Base-by-base conservation (phyloP, 257 asterid species). In the Penstemon eatonii region DNA sequence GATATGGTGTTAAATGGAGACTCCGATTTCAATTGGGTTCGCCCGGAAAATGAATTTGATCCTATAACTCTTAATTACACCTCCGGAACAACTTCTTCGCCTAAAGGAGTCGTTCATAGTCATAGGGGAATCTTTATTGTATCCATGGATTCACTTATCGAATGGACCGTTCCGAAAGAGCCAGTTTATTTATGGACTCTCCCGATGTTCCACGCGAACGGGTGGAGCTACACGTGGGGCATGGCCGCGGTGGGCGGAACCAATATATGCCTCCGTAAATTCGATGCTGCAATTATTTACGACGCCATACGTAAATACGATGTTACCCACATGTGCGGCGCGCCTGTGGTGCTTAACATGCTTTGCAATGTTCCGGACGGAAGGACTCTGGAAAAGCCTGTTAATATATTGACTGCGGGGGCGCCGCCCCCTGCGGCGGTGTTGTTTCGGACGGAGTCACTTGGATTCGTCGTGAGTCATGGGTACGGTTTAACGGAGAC, bases 181-280 rank as follows among this genome's bases (percentile, higher is more conserved):
- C 82, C 96, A 0, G 89, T 89, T 0, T 91, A 79, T 40, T 65
- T 91, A 1, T 91, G 97, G 97, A 89, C 97, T 8, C 89, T 91
- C 44, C 95, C 97, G 2, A 91, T 91, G 97, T 91, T 91, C 72
- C 97, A 91, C 73, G 89, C 86, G 11, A 91, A 91, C 60, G 96
- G 97, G 0, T 89, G 97, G 97, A 80, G 87, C 81, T 87, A 60
- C 86, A 45, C 91, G 1, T 91, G 97, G 97, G 95, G 93, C 4
- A 85, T 87, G 91, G 95, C 95, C 0, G 96, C 86, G 2, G 82
- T 66, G 15, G 97, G 95, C 15, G 96, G 86, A 5, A 63, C 80
- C 8, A 91, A 84, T 51, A 63, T 89, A 46, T 89, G 95, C 64
- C 81, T 89, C 73, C 86, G 97, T 0, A 84, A 79, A 69, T 83